A percentile compares a stretch with the other conserved stretches of the same genome.
phyloP scores from a whole-genome alignment of 2,329 filamentous ascomycete genomes.

The Verticillium nubilum region DNA sequence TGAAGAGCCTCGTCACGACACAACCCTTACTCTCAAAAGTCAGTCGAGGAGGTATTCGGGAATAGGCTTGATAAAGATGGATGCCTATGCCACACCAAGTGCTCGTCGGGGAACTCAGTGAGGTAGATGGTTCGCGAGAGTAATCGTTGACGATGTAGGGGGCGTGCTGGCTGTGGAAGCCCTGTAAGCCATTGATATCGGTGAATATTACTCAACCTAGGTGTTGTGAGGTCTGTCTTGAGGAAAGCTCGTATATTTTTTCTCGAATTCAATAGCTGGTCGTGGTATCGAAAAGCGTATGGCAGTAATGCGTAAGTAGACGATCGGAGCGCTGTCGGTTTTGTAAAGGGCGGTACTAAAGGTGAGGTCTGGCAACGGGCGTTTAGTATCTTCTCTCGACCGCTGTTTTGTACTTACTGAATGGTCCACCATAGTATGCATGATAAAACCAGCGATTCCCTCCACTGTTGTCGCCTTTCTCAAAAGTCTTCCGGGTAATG shows the following conservation, averaged over 20 bases:
- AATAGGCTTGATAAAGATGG: neutral
- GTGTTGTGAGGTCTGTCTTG: neutral
- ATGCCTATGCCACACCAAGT: neutral
- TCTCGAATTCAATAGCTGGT: neutral
- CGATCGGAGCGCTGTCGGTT: neutral
- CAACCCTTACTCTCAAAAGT: neutral
- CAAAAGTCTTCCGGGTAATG: neutral
- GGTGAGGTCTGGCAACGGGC: neutral
- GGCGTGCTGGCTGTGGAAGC: neutral
- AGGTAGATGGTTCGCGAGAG: neutral
- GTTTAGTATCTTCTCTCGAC: neutral
- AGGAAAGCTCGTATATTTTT: neutral
- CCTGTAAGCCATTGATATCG: neutral
- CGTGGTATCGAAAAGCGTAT: neutral
- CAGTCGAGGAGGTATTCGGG: neutral
- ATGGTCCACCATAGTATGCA: neutral
- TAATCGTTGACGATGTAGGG: neutral
- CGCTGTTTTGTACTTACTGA: neutral
- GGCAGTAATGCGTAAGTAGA: neutral
- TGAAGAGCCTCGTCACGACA: conserved; percentile 13
- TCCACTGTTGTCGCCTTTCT: neutral
- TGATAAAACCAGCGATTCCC: neutral
- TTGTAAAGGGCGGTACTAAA: neutral
- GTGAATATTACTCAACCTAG: neutral
- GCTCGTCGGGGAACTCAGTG: neutral